Base-by-base conservation (phyloP, 257 asterid genomes). In the Eustoma russellianum region DNA sequence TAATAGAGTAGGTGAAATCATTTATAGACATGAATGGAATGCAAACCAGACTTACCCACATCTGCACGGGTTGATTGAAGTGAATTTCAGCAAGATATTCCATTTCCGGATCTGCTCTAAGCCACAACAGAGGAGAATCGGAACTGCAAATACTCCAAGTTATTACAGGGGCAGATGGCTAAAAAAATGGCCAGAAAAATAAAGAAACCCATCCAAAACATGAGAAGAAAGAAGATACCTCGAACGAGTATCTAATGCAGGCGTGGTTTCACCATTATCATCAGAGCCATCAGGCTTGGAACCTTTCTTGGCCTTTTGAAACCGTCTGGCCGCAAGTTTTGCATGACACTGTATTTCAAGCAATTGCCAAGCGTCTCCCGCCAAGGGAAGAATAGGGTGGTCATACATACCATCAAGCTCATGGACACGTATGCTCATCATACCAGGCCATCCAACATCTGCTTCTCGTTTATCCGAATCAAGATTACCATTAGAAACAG, bases 331-430 rank as follows among this genome's bases (percentile, higher is more conserved):
- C 58, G 99, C 95, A 79, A 92, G 95, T 67, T 86, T 92, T 47
- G 99, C 85, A 65, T 92, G 99, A 67, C 97, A 88, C 66, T 85
- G 99, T 70, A 92, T 83, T 68, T 92, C 99, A 67, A 92, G 80
- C 63, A 92, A 74, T 71, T 88, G 99, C 90, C 97, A 92, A 17
- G 93, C 82, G 58, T 92, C 99, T 61, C 99, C 99, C 60, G 99
- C 82, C 99, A 92, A 80, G 44, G 97, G 95, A 51, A 92, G 78
- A 61, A 88, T 85, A 33, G 99, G 99, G 72, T 92, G 99, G 66
- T 92, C 99, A 66, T 92, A 88, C 97, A 88, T 88, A 69, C 99
- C 99, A 70, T 92, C 99, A 14, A 92, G 85, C 74, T 92, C 99
- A 70, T 92, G 95, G 57, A 83, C 90, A 61, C 99, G 72, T 65